Evolutionary conservation across 2,329 filamentous ascomycete species (phyloP).

Genomic region (Hypoxylon sp.): DNA sequence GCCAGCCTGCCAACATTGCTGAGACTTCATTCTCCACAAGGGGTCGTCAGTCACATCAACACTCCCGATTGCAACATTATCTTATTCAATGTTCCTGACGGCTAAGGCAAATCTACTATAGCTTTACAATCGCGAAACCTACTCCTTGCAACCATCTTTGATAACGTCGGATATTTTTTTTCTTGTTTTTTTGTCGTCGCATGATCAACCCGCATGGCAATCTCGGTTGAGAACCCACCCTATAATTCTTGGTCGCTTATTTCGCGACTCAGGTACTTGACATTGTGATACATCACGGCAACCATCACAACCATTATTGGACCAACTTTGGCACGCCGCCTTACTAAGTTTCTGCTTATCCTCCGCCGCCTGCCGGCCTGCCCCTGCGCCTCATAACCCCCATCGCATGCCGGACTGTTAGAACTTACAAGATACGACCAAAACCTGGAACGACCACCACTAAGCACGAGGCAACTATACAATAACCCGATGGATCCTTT

Average conservation of each 20-base stretch:
- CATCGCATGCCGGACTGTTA: conserved; percentile 19
- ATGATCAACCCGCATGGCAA: conserved; percentile 18
- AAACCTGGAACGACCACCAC: conserved; percentile 17
- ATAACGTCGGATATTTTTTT: conserved; percentile 3
- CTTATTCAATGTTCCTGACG: conserved; percentile 1
- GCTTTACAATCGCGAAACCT: conserved; percentile 18
- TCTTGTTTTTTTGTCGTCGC: background rate
- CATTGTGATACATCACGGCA: conserved; percentile 37
- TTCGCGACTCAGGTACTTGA: conserved; percentile 22
- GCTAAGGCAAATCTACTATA: conserved; percentile 6
- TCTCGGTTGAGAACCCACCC: conserved; percentile 1
- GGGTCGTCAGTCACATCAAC: conserved; percentile 18
- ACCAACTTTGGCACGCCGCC: conserved; percentile 29
- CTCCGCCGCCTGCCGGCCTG: conserved; percentile 12
- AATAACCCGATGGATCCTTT: conserved; percentile 60
- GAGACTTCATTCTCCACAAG: conserved; percentile 14
- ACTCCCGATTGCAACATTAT: conserved; percentile 28
- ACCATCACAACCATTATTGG: conserved; percentile 27
- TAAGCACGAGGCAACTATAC: conserved; percentile 27
- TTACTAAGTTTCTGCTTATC: conserved; percentile 32
- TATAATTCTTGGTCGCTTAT: conserved; percentile 27
- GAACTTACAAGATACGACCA: conserved; percentile 18
- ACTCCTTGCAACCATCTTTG: conserved; percentile 1
- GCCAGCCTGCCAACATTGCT: background rate
- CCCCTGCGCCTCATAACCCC: conserved; percentile 30